phyloP scores from a whole-genome alignment of 1,139 yeast species.

The Pichia sp. region DNA sequence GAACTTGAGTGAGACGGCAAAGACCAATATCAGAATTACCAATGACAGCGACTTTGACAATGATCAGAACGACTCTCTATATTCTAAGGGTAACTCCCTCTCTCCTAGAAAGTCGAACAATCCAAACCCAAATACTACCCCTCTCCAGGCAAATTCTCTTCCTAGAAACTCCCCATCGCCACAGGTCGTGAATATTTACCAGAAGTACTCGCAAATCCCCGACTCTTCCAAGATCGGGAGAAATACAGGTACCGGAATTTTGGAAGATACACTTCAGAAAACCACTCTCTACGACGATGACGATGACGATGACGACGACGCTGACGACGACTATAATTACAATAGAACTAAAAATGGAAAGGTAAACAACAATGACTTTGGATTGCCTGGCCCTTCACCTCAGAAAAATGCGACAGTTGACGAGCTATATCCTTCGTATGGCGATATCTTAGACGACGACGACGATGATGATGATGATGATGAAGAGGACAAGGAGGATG shows the following conservation, averaged over 20 bases:
- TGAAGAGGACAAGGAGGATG: constrained; percentile 14
- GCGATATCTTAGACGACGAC: constrained; percentile 16
- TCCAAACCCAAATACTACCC: constrained; percentile 1
- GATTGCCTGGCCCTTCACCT: background rate
- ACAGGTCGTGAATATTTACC: constrained; percentile 31
- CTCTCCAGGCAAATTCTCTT: constrained; percentile 1
- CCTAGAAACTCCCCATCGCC: constrained; percentile 24
- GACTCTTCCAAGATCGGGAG: constrained; percentile 7
- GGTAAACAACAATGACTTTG: background rate
- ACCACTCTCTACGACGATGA: background rate
- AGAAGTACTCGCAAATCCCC: constrained; percentile 32
- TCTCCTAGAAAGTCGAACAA: constrained; percentile 1
- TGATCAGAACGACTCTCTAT: constrained; percentile 9
- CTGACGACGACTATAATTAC: background rate
- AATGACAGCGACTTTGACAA: constrained; percentile 2
- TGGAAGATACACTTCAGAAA: background rate
- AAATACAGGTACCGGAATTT: background rate
- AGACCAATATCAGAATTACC: background rate
- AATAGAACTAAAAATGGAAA: background rate
- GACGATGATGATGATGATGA: constrained; percentile 17
- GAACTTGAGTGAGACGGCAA: background rate
- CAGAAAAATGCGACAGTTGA: constrained; percentile 2
- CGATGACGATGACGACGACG: background rate
- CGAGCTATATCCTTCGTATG: constrained; percentile 18
- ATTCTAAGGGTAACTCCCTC: constrained; percentile 5